Evolutionary conservation across 2,329 filamentous ascomycete species (phyloP).

Genomic region (Epichloe sp.): DNA sequence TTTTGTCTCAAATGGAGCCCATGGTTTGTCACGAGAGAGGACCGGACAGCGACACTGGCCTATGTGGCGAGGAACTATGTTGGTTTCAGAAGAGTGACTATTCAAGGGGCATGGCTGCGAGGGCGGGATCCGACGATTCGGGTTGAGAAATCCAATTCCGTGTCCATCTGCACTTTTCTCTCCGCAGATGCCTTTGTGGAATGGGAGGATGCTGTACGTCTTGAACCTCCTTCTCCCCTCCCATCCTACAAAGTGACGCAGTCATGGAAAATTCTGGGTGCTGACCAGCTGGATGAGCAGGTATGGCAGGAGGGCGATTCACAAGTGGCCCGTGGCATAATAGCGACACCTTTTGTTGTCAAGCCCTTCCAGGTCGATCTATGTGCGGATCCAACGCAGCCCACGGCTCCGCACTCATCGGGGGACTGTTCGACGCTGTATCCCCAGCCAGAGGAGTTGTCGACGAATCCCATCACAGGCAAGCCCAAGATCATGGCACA

Average conservation of each 20-base stretch:
- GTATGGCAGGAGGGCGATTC: slow-evolving; percentile 26
- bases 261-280: too few relatives aligned
- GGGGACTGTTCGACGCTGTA: slow-evolving; percentile 35
- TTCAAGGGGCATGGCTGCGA: slow-evolving; percentile 23
- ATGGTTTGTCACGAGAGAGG: slow-evolving; percentile 27
- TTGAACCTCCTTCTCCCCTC: not conserved
- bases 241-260: too few relatives aligned
- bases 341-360: slow-evolving; percentile 37
- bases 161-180: slow-evolving; percentile 37
- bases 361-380: slow-evolving; percentile 38
- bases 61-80: slow-evolving; percentile 39
- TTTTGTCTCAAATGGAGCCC: slow-evolving; percentile 43
- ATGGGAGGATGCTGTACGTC: slow-evolving; percentile 38
- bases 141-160: slow-evolving; percentile 27
- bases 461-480: slow-evolving; percentile 19
- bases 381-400: slow-evolving; percentile 11
- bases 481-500: not conserved
- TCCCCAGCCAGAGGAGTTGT: slow-evolving; percentile 17
- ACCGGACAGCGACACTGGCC: slow-evolving; percentile 31
- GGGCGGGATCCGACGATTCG: slow-evolving; percentile 24
- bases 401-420: slow-evolving; percentile 23
- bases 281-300: slow-evolving; percentile 14
- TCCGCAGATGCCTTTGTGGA: slow-evolving; percentile 39
- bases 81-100: slow-evolving; percentile 38
- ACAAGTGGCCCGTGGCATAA: slow-evolving; percentile 36